Evolutionary conservation across 495 filamentous ascomycete genomes (phyloP), one percentile per base, ranked within the genome.

Genomic region (Massariosphaeria phaeospora): DNA sequence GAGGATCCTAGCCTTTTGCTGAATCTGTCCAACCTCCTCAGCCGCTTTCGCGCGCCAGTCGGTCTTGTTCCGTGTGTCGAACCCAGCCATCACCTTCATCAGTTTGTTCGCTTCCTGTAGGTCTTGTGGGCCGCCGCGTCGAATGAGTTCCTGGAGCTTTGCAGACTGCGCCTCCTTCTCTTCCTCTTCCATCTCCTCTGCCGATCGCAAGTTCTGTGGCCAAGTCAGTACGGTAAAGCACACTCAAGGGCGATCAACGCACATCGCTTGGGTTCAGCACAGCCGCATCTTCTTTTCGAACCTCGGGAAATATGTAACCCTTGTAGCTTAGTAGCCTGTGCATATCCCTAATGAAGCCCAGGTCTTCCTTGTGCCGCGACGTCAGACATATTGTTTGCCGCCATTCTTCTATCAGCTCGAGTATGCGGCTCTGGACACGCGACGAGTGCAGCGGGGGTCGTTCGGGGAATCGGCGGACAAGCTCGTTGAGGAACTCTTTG

Each of bases 21-120:
- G 91, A 39, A 98, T 88, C 72, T 88, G 94, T 51, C 78, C 78
- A 2, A 97, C 90, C 48, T 97, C 93, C 66, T 96, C 91, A 8
- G 93, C 93, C 1, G 93, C 93, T 72, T 97, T 97, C 26, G 93
- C 93, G 58, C 93, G 82, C 66, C 96, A 98, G 70, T 98, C 93
- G 3, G 94, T 96, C 71, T 96, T 97, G 59, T 89, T 85, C 59
- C 89, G 74, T 36, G 87, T 95, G 68, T 97, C 93, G 69, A 85
- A 97, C 55, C 93, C 93, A 23, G 93, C 93, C 93, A 98, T 96
- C 36, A 98, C 79, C 71, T 98, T 98, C 93, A 98, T 98, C 51
- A 98, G 72, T 62, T 85, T 79, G 65, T 98, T 98, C 10, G 93
- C 93, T 73, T 97, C 93, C 65, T 95, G 90, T 24, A 98, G 71